These are phyloP conservation scores for Selenicereus undatus DNA, from an alignment of 148 eudicot genomes.

Conservation along the genomic window DNA sequence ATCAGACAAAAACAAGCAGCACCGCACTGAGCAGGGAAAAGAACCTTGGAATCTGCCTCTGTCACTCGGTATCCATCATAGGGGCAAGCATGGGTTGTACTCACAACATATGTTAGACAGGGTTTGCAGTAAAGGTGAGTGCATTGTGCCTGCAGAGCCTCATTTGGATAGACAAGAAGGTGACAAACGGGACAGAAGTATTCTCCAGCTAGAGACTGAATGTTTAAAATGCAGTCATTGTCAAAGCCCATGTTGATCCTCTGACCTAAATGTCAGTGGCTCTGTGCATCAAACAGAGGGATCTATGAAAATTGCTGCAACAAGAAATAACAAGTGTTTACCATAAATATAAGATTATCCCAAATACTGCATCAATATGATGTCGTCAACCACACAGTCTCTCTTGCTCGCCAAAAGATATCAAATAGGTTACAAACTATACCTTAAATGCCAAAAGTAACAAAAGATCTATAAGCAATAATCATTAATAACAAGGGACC, in stretches of 20 bases:
- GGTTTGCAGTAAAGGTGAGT: constrained; percentile 95
- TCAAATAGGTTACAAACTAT: too few species aligned
- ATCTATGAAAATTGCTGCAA: background rate
- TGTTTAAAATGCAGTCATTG: constrained; percentile 82
- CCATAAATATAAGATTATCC: background rate
- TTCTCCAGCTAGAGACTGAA: constrained; percentile 79
- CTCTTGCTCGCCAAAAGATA: background rate
- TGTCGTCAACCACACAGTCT: background rate
- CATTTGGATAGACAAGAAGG: constrained; percentile 88
- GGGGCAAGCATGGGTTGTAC: constrained; percentile 81
- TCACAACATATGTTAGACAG: constrained; percentile 75
- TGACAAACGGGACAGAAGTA: constrained; percentile 97
- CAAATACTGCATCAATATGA: background rate
- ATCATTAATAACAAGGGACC: too few species aligned
- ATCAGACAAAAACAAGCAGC: background rate
- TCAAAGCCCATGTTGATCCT: constrained; percentile 77
- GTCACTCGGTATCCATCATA: constrained; percentile 96
- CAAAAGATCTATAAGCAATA: background rate
- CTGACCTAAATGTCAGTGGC: constrained; percentile 4
- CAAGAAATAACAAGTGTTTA: background rate
- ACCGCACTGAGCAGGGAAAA: background rate
- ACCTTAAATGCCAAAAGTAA: background rate
- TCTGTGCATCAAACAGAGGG: constrained; percentile 12
- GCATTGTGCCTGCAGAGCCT: constrained; percentile 90
- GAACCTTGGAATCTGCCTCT: constrained; percentile 86